Evolutionary conservation across 495 filamentous ascomycete species (phyloP).

Genomic region (Xylaria sp.): DNA sequence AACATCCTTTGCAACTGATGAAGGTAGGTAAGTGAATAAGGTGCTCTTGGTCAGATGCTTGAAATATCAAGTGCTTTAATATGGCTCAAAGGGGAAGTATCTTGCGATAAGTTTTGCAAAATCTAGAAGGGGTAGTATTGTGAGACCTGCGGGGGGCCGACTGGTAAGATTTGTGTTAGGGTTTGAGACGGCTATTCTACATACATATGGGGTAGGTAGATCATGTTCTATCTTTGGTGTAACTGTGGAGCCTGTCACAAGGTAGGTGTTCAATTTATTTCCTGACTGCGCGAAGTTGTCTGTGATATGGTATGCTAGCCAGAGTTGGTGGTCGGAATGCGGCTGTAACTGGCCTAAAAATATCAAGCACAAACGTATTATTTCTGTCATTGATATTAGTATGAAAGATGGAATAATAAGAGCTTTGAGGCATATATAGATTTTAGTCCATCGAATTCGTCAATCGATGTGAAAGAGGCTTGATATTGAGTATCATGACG

Average conservation of each 20-base stretch:
- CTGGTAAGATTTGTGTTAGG: neutral
- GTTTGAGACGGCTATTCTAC: neutral
- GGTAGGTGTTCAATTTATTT: neutral
- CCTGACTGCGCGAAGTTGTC: neutral
- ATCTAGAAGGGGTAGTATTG: neutral
- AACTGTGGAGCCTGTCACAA: neutral
- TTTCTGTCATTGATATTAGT: too few species aligned
- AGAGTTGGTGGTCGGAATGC: too few species aligned
- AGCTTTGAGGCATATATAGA: neutral
- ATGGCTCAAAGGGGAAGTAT: neutral
- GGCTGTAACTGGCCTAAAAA: neutral
- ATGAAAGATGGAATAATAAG: neutral
- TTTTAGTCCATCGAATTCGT: neutral
- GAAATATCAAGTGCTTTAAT: too few species aligned
- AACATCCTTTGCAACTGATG: too few species aligned
- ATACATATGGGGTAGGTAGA: neutral
- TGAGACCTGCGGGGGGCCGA: neutral
- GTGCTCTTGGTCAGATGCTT: too few species aligned
- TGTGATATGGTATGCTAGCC: neutral
- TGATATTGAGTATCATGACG: neutral
- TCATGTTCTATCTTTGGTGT: neutral
- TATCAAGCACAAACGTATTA: too few species aligned
- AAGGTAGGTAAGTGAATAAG: too few species aligned
- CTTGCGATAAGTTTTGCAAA: neutral
- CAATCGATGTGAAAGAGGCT: neutral